Conservation (phyloP, 2,329 filamentous ascomycete genomes). For the Fusarium virguliforme region DNA sequence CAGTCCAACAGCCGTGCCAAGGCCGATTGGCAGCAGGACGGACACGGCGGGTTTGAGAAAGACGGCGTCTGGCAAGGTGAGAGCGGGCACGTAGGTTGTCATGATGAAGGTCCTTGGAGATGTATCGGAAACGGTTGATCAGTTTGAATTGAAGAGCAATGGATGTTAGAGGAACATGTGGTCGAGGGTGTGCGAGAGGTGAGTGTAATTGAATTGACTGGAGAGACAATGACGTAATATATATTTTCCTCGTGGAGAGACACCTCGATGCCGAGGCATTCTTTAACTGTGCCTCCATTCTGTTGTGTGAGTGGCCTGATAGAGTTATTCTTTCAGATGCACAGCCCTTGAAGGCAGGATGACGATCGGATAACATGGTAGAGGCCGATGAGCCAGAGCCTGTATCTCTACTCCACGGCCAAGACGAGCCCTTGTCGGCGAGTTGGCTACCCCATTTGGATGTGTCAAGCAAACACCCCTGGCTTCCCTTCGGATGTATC, state of each 20-base stretch:
- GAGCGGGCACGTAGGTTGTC: conserved; percentile 84
- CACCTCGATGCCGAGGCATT: conserved; percentile 20
- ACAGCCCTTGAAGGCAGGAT: conserved; percentile 16
- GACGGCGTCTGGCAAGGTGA: conserved; percentile 80
- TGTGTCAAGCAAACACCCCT: conserved; percentile 6
- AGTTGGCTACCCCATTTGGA: conserved; percentile 40
- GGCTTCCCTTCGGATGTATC: conserved; percentile 3
- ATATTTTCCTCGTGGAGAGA: conserved; percentile 22
- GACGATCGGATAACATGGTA: conserved; percentile 29
- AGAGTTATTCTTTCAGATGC: conserved; percentile 28
- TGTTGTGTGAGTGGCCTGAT: conserved; percentile 40
- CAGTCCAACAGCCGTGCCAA: conserved; percentile 83
- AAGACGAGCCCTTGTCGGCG: conserved; percentile 14
- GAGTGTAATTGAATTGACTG: conserved; percentile 5
- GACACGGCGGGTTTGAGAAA: conserved; percentile 82
- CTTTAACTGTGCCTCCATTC: background rate
- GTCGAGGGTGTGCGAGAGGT: conserved; percentile 1
- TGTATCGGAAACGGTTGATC: background rate
- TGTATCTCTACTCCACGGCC: conserved; percentile 3
- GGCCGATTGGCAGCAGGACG: conserved; percentile 81
- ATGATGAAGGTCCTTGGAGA: conserved; percentile 63
- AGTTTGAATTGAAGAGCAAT: conserved; percentile 12
- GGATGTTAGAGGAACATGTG: background rate
- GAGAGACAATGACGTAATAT: conserved; percentile 48
- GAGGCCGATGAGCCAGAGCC: conserved; percentile 12